Base-by-base conservation (phyloP, 192 early-diverging fungal genomes). In the Backusella tuberculispora region DNA sequence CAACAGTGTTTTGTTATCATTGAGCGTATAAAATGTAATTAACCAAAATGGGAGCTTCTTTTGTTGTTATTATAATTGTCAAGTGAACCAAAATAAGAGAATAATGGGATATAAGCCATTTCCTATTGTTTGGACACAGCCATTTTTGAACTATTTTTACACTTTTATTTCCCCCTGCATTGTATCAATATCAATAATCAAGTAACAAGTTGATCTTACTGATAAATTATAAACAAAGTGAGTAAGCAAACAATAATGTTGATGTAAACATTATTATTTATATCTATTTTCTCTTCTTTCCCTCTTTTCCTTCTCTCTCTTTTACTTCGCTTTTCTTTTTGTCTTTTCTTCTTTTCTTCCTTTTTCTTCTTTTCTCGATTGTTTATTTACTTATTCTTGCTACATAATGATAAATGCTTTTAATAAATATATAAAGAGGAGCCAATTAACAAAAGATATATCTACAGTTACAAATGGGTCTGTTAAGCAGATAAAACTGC, bases 101-200 rank as follows among this genome's bases (percentile, higher is more conserved):
- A 17, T n/a, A n/a, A n/a, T n/a, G n/a, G n/a, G n/a, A n/a, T n/a
- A 19, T 56, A 56, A 56, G 53, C 53, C 53, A 56, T 56, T 19
- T 24, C 26, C 24, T 60, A 19, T 4, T 60, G 21, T 26, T 60
- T 60, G 24, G 24, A 60, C 12, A 26, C 4, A 5, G 0, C 53
- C 26, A 24, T 24, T 60, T 60, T 60, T 60, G 29, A 34, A 1
- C 29, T 34, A 34, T 34, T 34, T 34, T 34, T 34, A 34, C 29
- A 34, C 29, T 34, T 34, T 34, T 34, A 34, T 34, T 34, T 34
- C 29, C n/a, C n/a, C n/a, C n/a, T n/a, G n/a, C 29, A 34, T 34
- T 1, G 29, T 34, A 34, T 34, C 29, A 34, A 34, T 34, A 34
- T 34, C 29, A 34, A 2, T 56, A 60, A 60, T 26, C 19, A 26